Evolutionary conservation across 257 asterid species (phyloP), one percentile per base, ranked within the genome.

Genomic region (Ligustrum vulgare): DNA sequence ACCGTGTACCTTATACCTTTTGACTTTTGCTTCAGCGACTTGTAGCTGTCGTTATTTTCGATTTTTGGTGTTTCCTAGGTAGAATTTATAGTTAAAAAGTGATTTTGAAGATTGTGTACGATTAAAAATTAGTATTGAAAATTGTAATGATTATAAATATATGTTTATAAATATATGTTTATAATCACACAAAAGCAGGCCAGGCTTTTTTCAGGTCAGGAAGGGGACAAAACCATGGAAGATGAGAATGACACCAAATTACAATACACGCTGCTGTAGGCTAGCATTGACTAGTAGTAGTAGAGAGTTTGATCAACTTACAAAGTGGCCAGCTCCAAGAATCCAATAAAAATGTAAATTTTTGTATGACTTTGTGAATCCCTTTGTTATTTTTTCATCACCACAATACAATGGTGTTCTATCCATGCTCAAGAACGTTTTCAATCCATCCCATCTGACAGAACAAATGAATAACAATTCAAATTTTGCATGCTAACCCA

Each of bases 311-410:
- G 60, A 18, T 15, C 60, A 18, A 82, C 98, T 92, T 82, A 92
- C 98, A 80, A 87, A 94, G 81, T 94, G 98, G n/a, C 98, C 98
- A 85, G 98, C 97, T 83, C 90, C 91, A 85, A 94, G 97, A 84
- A 94, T 87, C 97, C 97, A 89, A 73, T 90, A 94, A 79, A 94
- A 94, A 56, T 88, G 91, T 31, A 94, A 75, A 75, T 92, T 94
- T 78, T 32, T 84, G 89, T 90, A 90, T 8, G 97, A 94, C 78
- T 82, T 94, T 6, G 67, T 73, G 79, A 86, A 94, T 12, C 89
- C 97, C 81, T 84, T 87, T 16, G 97, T 91, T 0, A 72, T 72
- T 75, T 8, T 80, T 12, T 81, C 82, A 20, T 82, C 63, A 71
- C 87, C 89, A 82, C 98, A 94, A 58, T 85, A 87, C 7, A 89